Conservation (phyloP, 768 basidiomycete genomes). For the Porphyrellus cyaneotinctus region DNA sequence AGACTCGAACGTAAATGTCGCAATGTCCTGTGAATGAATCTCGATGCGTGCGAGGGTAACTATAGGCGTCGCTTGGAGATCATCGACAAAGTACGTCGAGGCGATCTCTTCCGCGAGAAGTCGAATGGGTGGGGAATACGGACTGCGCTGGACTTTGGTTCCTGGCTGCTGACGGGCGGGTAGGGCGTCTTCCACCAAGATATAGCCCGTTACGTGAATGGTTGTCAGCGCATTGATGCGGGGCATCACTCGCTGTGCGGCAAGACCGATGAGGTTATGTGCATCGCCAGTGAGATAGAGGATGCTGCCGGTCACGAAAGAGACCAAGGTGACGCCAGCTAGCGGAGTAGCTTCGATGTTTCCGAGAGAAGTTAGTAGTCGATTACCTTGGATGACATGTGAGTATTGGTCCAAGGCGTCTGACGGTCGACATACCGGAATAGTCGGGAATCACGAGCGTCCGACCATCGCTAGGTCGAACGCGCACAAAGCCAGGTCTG, state of each 20-base stretch:
- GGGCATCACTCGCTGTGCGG: conserved; percentile 50
- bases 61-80: conserved; percentile 17
- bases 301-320: conserved; percentile 52
- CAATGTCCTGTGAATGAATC: conserved; percentile 45
- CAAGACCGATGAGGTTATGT: conserved; percentile 41
- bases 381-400: conserved; percentile 43
- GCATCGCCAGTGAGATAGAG: conserved; percentile 63
- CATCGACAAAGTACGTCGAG: conserved; percentile 28
- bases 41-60: conserved; percentile 35
- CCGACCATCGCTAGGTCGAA: conserved; percentile 48
- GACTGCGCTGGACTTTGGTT: conserved; percentile 34
- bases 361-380: conserved; percentile 58
- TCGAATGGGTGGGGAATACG: conserved; percentile 60
- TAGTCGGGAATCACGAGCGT: conserved; percentile 61
- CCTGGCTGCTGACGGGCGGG: conserved; percentile 47
- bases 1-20: conserved; percentile 51
- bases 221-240: conserved; percentile 49
- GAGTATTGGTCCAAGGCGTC: background rate
- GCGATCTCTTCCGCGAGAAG: conserved; percentile 47
- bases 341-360: conserved; percentile 58
- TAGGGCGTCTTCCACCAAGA: conserved; percentile 50
- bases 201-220: conserved; percentile 48
- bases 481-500: conserved; percentile 54
- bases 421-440: conserved; percentile 36
- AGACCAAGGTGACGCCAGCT: conserved; percentile 53